Conservation (phyloP, 2,329 filamentous ascomycete genomes). For the Cercospora sp. region DNA sequence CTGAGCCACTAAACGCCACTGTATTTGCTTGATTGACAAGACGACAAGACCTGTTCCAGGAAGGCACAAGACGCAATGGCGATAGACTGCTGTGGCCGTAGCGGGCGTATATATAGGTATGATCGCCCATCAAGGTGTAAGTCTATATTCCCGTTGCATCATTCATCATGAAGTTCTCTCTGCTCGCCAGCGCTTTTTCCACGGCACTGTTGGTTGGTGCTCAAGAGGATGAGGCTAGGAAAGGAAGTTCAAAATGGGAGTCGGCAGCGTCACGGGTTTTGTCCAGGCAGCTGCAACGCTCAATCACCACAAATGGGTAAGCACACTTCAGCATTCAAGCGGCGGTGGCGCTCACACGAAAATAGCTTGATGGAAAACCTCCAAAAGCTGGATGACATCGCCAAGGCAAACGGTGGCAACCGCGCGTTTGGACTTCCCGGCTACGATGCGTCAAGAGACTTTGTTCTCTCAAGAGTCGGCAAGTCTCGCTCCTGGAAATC, state of each 20-base stretch:
- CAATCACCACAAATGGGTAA: conserved; percentile 19
- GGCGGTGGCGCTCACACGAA: neutral
- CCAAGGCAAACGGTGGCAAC: conserved; percentile 58
- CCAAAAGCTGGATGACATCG: conserved; percentile 58
- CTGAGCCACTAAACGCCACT: conserved; percentile 3
- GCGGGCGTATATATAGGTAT: neutral
- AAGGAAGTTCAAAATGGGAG: conserved; percentile 3
- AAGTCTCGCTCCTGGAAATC: conserved; percentile 38
- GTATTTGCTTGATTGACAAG: conserved; percentile 7
- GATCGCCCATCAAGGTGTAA: conserved; percentile 6
- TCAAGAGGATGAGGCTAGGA: conserved; percentile 7
- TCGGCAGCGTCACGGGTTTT: conserved; percentile 10
- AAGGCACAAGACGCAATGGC: neutral
- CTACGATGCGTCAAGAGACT: conserved; percentile 60
- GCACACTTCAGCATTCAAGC: neutral
- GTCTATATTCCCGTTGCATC: neutral
- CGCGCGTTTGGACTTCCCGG: conserved; percentile 62
- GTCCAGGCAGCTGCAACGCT: conserved; percentile 20
- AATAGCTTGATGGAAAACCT: conserved; percentile 56
- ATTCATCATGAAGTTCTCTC: conserved; percentile 10
- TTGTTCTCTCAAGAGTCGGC: conserved; percentile 54
- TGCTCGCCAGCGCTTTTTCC: neutral
- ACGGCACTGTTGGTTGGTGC: conserved; percentile 4
- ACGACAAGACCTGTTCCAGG: neutral
- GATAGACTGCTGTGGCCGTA: neutral